These are phyloP conservation scores for Eragrostis nindensis DNA, from an alignment of 176 grass and related monocot species.

Conservation along the genomic window DNA sequence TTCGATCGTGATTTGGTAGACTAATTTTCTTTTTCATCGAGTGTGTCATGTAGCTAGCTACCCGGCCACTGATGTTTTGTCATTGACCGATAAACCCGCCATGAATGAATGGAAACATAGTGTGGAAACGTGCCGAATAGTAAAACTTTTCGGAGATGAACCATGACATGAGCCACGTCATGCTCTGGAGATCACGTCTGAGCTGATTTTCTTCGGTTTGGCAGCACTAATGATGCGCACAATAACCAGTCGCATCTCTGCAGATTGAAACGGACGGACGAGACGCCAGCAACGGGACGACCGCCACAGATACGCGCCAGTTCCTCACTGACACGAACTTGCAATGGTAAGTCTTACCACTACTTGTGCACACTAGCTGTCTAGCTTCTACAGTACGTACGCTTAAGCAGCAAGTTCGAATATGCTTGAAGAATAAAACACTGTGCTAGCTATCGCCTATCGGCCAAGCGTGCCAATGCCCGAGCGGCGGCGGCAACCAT, in stretches of 20 bases:
- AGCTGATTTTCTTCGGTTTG: neutral
- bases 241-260: neutral
- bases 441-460: neutral
- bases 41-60: neutral
- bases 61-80: neutral
- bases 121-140: neutral
- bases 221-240: neutral
- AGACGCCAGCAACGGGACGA: neutral
- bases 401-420: too few species aligned
- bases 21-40: neutral
- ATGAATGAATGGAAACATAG: neutral
- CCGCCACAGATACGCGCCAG: neutral
- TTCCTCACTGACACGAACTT: neutral
- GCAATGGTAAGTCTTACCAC: neutral
- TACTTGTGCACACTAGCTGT: too few species aligned
- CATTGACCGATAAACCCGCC: neutral
- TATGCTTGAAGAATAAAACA: neutral
- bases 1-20: constrained; percentile 26
- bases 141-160: neutral
- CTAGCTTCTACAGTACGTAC: too few species aligned
- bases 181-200: too few species aligned
- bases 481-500: neutral
- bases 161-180: too few species aligned
- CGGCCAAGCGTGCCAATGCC: neutral
- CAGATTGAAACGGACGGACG: neutral